Evolutionary conservation across 2,329 filamentous ascomycete genomes (phyloP), one percentile per base, ranked within the genome.

Genomic region (Claviceps pazoutovae): DNA sequence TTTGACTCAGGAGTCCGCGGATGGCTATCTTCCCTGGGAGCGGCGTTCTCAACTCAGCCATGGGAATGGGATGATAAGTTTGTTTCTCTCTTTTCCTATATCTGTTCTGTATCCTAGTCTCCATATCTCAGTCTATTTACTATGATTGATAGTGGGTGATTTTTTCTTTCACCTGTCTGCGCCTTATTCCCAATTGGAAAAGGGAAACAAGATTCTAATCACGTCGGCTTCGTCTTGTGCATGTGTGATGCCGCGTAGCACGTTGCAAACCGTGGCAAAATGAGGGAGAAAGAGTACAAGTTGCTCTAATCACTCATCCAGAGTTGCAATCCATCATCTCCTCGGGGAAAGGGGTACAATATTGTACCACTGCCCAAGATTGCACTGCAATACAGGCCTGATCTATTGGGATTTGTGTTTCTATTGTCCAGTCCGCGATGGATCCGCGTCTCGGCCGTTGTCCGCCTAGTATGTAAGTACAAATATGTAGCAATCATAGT

Each of bases 21-120:
- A 11, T 34, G 30, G 30, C 30, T 34, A 34, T 34, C 11, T 45
- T 30, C 41, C 19, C 38, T 51, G 36, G 41, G 47, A 47, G 42
- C 38, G 51, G 46, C 37, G 51, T 55, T 55, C 43, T 47, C 6
- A 51, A 54, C 26, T 36, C 46, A 48, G 46, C 41, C 49, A 30
- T 48, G 43, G 39, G 42, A 46, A 26, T 13, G 48, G 57, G 26
- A 7, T 14, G 26, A 16, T 6, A 11, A 16, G 6, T 34, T 30
- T 17, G 21, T 45, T 19, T 11, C 7, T 19, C 16, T 16, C 43
- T 39, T 44, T 21, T 21, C n/a, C 6, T 45, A 14, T 45, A 21
- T 44, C 23, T 41, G 37, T 41, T 19, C 19, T n/a, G 34, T 39
- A 50, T 46, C 17, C 23, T 17, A 49, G 26, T 44, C 44, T 37